phyloP scores from a whole-genome alignment of 2,329 filamentous ascomycete species.

The Thelonectria blattea region DNA sequence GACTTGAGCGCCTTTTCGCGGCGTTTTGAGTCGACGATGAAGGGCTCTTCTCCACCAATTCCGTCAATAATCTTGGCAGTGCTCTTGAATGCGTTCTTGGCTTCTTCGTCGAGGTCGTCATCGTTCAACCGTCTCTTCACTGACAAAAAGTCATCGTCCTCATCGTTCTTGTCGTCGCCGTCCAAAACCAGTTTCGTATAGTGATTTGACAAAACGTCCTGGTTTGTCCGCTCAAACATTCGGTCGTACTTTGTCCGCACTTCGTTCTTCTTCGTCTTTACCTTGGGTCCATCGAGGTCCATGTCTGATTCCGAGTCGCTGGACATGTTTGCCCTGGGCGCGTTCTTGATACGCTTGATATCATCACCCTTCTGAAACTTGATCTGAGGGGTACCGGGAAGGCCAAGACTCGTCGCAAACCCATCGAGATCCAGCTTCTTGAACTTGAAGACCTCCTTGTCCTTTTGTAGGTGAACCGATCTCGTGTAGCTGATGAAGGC shows the following conservation, averaged over 20 bases:
- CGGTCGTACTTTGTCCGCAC: slow-evolving; percentile 95
- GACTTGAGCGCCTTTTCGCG: slow-evolving; percentile 93
- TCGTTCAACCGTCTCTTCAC: slow-evolving; percentile 87
- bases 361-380: slow-evolving; percentile 92
- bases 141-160: slow-evolving; percentile 80
- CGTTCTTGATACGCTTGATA: slow-evolving; percentile 86
- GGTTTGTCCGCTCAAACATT: slow-evolving; percentile 97
- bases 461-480: slow-evolving; percentile 85
- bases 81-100: slow-evolving; percentile 50
- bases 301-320: slow-evolving; percentile 64
- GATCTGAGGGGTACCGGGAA: slow-evolving; percentile 91
- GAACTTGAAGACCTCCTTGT: slow-evolving; percentile 90
- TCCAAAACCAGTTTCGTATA: slow-evolving; percentile 84
- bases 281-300: slow-evolving; percentile 58
- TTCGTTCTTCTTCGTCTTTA: slow-evolving; percentile 65
- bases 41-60: slow-evolving; percentile 72
- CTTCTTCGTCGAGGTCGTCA: slow-evolving; percentile 64
- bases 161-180: slow-evolving; percentile 58
- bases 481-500: slow-evolving; percentile 90
- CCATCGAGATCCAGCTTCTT: slow-evolving; percentile 84
- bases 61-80: slow-evolving; percentile 67
- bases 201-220: slow-evolving; percentile 92
- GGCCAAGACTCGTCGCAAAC: slow-evolving; percentile 82
- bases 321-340: slow-evolving; percentile 70
- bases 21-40: slow-evolving; percentile 92